Base-by-base conservation (phyloP, 179 eudicot species). In the Silene vulgaris region DNA sequence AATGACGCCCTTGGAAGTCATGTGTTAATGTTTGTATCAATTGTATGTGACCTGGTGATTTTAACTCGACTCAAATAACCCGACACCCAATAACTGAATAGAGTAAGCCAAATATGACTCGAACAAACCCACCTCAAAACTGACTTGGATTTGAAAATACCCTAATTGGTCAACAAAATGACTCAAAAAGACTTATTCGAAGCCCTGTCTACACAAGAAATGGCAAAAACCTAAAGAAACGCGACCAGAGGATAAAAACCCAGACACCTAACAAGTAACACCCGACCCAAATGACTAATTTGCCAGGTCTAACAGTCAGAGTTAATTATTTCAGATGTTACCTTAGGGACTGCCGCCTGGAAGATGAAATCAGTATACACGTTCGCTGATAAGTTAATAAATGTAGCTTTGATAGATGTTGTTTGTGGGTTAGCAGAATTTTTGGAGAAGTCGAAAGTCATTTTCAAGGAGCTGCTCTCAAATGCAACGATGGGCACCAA, bases 271-370 rank as follows among this genome's bases (percentile, higher is more conserved):
- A 45, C 26, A 23, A 23, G 26, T 23, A 23, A 13, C 52, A 45
- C 52, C 52, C 14, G 52, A 11, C 52, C 14, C 52, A 45, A 45
- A 45, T 45, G 52, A 45, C 52, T 13, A 8, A 45, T 45, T 45
- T 45, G 52, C 52, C 13, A 45, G 52, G 52, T 9, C 3, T 45
- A 45, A 45, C 52, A 45, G 48, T 40, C 48, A 40, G 32, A 17
- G 13, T 71, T 50, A 13, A 61, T 21, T 20, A 64, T 64, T 8
- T 9, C 63, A 69, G 69, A 68, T 2, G 40, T 80, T 89, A 95
- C 97, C 97, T 95, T 95, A 13, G 99, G 99, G 72, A 95, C 99
- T 57, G 99, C 99, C 64, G 98, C 97, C 85, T 90, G 97, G 84
- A 95, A 95, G 73, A 92, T 71, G 65, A 95, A 92, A 86, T 92